Evolutionary conservation across 108 stramenopile genomes (phyloP).

Genomic region (Cyclotella atomus): DNA sequence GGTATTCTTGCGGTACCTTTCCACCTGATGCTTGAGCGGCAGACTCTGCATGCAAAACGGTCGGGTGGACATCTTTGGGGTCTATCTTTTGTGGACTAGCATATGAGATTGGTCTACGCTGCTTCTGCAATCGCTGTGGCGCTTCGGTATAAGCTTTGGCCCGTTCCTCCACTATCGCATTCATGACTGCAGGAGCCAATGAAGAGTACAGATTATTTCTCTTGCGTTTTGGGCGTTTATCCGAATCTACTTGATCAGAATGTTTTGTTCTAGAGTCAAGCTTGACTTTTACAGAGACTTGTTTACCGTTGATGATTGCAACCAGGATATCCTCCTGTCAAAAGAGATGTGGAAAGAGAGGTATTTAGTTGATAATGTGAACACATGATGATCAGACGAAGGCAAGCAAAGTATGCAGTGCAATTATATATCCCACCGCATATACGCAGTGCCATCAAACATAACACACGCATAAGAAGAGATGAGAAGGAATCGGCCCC

Average conservation of each 20-base stretch:
- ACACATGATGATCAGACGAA: too few relatives aligned
- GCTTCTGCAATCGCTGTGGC: constrained; percentile 7
- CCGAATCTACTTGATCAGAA: constrained; percentile 11
- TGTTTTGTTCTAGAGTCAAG: constrained; percentile 1
- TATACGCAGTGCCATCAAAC: too few relatives aligned
- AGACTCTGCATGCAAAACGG: background rate
- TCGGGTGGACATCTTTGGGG: constrained; percentile 2
- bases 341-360: background rate
- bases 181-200: constrained; percentile 28
- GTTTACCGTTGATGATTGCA: constrained; percentile 18
- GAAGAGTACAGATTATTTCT: constrained; percentile 29
- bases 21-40: constrained; percentile 3
- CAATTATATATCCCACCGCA: too few relatives aligned
- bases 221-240: constrained; percentile 28
- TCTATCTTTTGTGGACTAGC: background rate
- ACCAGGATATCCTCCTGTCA: constrained; percentile 19
- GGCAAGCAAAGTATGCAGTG: too few relatives aligned
- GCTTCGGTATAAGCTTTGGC: constrained; percentile 6
- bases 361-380: background rate
- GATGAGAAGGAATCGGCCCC: too few relatives aligned
- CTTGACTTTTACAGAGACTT: constrained; percentile 17
- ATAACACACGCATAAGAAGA: too few relatives aligned
- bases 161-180: constrained; percentile 21
- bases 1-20: constrained; percentile 17
- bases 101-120: background rate